phyloP scores from a whole-genome alignment of 1,139 yeast genomes.

The Blastobotrys capitulatus region DNA sequence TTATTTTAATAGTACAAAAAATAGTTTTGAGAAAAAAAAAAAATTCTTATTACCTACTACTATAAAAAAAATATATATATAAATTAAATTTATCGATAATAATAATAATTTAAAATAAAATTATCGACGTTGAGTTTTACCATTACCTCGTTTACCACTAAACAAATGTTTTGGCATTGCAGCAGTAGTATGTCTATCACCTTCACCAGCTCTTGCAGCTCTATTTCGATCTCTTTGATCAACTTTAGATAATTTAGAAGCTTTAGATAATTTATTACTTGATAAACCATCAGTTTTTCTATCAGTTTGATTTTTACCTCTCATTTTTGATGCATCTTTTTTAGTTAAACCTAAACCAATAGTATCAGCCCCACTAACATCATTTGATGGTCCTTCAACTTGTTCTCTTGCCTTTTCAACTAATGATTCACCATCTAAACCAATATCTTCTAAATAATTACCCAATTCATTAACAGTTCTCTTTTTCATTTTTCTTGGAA shows the following conservation, averaged over 20 bases:
- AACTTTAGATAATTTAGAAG: conserved; percentile 80
- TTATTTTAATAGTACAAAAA: background rate
- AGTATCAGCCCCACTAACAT: conserved; percentile 68
- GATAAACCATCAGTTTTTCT: conserved; percentile 74
- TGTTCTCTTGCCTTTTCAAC: conserved; percentile 36
- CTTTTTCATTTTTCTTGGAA: conserved; percentile 87
- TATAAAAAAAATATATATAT: too few species aligned
- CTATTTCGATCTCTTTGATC: conserved; percentile 94
- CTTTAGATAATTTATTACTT: conserved; percentile 65
- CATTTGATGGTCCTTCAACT: conserved; percentile 53
- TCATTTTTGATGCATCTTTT: conserved; percentile 34
- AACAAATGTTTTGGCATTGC: conserved; percentile 89
- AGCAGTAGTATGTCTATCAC: conserved; percentile 85
- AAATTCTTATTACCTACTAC: too few species aligned
- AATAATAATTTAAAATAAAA: background rate
- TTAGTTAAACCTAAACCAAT: conserved; percentile 40
- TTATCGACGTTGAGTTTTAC: conserved; percentile 62
- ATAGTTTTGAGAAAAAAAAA: too few species aligned
- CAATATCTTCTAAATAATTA: conserved; percentile 79
- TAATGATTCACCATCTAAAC: conserved; percentile 74
- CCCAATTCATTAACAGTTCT: conserved; percentile 79
- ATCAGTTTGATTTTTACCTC: conserved; percentile 61
- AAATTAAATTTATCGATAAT: too few species aligned
- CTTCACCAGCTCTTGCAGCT: conserved; percentile 90
- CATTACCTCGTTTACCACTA: conserved; percentile 94